A percentile compares a stretch with the other conserved stretches of the same genome.
phyloP scores from a whole-genome alignment of 441 rosid species.

The Aleurites moluccanus region DNA sequence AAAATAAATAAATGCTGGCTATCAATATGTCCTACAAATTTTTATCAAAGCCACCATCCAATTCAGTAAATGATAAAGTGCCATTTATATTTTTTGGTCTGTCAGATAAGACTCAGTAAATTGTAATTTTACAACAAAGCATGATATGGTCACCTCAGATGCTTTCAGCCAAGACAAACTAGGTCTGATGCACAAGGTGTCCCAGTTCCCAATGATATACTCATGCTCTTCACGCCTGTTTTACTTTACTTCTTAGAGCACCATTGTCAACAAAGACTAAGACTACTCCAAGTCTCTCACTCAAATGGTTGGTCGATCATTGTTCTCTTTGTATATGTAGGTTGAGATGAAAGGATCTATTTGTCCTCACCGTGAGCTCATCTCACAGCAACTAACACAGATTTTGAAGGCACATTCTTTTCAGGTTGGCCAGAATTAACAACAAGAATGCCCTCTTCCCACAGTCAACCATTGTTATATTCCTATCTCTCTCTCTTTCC shows the following conservation, averaged over 20 bases:
- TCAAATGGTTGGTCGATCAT: slow-evolving; percentile 1
- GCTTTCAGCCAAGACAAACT: background rate
- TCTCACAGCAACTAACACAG: background rate
- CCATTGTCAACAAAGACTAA: background rate
- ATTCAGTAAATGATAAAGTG: background rate
- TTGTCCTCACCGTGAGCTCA: background rate
- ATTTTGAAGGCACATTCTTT: background rate
- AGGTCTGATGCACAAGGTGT: background rate
- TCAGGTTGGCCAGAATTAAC: background rate
- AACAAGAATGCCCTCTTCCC: background rate
- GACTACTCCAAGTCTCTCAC: background rate
- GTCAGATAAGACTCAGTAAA: background rate
- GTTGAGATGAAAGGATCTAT: background rate
- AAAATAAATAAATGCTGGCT: background rate
- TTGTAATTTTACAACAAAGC: background rate
- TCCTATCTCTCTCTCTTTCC: background rate
- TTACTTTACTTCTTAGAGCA: slow-evolving; percentile 2
- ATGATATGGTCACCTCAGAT: background rate
- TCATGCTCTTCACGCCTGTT: background rate
- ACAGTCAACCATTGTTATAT: background rate
- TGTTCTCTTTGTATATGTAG: slow-evolving; percentile 8
- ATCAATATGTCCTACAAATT: background rate
- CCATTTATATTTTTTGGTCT: background rate
- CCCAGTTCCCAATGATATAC: background rate
- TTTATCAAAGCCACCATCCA: background rate